These are phyloP conservation scores for Colletotrichum sojae DNA, from an alignment of 2,329 filamentous ascomycete genomes.

Conservation along the genomic window DNA sequence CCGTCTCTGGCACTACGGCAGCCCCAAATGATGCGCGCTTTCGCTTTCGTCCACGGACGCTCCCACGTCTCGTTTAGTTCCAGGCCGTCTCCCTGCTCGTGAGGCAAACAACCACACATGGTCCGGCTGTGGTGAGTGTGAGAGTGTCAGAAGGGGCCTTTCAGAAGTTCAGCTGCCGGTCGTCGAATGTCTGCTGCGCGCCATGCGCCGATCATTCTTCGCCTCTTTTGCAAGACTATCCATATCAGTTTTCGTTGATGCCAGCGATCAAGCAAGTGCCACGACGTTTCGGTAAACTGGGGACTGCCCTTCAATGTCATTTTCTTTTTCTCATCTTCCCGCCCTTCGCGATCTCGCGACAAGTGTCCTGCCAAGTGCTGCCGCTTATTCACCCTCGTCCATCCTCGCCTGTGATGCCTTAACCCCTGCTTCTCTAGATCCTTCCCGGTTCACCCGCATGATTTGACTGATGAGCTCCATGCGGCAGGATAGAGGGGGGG, in stretches of 20 bases:
- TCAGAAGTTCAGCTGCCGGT: background rate
- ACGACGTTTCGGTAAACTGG: slow-evolving; percentile 29
- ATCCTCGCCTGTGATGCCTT: no score
- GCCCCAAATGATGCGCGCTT: background rate
- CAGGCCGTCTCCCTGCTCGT: slow-evolving; percentile 28
- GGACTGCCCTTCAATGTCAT: background rate
- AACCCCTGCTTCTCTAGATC: background rate
- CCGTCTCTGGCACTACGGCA: slow-evolving; percentile 28
- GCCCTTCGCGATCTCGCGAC: slow-evolving; percentile 1
- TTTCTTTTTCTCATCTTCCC: background rate
- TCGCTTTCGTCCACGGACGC: slow-evolving; percentile 29
- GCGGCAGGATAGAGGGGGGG: slow-evolving; percentile 6
- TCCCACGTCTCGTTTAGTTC: slow-evolving; percentile 26
- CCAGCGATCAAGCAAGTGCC: slow-evolving; percentile 8
- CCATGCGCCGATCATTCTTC: slow-evolving; percentile 18
- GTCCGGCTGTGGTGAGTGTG: background rate
- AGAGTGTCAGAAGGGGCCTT: slow-evolving; percentile 24
- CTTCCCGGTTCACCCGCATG: slow-evolving; percentile 20
- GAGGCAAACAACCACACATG: slow-evolving; percentile 18
- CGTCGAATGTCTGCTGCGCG: slow-evolving; percentile 34
- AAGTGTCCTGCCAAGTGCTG: background rate
- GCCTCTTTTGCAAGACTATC: background rate
- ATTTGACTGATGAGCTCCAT: slow-evolving; percentile 27
- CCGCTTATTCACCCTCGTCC: slow-evolving; percentile 3
- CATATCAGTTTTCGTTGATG: background rate